Evolutionary conservation across 2,329 filamentous ascomycete genomes (phyloP).

Genomic region (Sporothrix inflata): DNA sequence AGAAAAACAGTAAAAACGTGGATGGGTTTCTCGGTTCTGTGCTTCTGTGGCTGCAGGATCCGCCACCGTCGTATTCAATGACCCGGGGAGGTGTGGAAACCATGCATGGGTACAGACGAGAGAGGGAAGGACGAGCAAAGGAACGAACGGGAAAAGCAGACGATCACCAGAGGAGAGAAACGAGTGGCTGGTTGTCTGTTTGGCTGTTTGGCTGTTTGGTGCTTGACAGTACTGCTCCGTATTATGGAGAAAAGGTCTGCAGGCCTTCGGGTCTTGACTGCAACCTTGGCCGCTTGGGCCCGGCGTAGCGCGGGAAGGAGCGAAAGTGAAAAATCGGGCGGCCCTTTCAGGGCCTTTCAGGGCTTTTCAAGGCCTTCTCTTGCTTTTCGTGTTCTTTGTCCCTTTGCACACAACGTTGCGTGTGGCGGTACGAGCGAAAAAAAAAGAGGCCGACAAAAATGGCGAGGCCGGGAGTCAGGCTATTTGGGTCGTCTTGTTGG

Average conservation of each 20-base stretch:
- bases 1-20: background rate
- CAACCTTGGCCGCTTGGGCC: background rate
- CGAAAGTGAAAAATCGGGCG: background rate
- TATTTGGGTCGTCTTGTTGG: constrained; percentile 6
- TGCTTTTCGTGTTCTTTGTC: background rate
- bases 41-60: background rate
- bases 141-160: background rate
- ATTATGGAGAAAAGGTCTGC: too few species aligned
- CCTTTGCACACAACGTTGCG: constrained; percentile 24
- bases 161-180: background rate
- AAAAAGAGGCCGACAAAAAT: background rate
- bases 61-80: constrained; percentile 8
- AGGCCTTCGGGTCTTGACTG: background rate
- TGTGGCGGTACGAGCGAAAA: constrained; percentile 17
- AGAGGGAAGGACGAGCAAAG: background rate
- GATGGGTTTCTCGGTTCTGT: background rate
- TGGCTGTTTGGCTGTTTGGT: background rate
- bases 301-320: background rate
- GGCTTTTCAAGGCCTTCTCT: background rate
- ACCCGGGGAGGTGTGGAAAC: background rate
- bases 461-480: background rate
- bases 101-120: background rate
- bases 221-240: background rate
- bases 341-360: background rate
- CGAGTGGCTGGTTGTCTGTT: background rate